These are phyloP conservation scores for Picea glauca DNA, from an alignment of 75 land plant species.

Conservation along the genomic window DNA sequence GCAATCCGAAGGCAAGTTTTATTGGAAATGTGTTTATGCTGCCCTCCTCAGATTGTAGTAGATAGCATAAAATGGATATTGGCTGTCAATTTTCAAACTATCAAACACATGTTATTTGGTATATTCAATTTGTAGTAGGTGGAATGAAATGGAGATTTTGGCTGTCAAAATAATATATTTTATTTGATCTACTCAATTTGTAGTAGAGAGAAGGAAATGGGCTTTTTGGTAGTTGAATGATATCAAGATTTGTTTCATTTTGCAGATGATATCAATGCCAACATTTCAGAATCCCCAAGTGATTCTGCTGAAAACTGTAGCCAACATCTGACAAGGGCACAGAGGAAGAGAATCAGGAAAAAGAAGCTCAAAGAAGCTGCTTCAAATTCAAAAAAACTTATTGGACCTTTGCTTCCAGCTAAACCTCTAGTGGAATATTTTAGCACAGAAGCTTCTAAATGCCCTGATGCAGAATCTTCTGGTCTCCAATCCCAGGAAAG, in stretches of 20 bases:
- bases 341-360: slow-evolving; percentile 50
- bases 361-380: slow-evolving; percentile 46
- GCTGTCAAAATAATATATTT: neutral
- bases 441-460: neutral
- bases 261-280: slow-evolving; percentile 10
- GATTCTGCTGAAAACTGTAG: slow-evolving; percentile 1
- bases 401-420: slow-evolving; percentile 46
- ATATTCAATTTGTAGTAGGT: neutral
- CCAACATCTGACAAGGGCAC: slow-evolving; percentile 43
- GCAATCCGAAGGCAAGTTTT: slow-evolving; percentile 7
- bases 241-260: neutral
- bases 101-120: neutral
- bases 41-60: neutral
- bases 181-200: neutral
- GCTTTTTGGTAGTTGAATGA: neutral
- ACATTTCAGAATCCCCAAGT: neutral
- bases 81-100: neutral
- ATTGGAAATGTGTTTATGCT: neutral
- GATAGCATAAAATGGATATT: neutral
- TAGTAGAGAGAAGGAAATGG: neutral
- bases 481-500: neutral
- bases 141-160: neutral
- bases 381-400: slow-evolving; percentile 27
- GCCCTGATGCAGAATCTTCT: neutral
- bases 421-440: neutral